phyloP scores from a whole-genome alignment of 2,329 filamentous ascomycete species.

The Diaporthe vaccinii region DNA sequence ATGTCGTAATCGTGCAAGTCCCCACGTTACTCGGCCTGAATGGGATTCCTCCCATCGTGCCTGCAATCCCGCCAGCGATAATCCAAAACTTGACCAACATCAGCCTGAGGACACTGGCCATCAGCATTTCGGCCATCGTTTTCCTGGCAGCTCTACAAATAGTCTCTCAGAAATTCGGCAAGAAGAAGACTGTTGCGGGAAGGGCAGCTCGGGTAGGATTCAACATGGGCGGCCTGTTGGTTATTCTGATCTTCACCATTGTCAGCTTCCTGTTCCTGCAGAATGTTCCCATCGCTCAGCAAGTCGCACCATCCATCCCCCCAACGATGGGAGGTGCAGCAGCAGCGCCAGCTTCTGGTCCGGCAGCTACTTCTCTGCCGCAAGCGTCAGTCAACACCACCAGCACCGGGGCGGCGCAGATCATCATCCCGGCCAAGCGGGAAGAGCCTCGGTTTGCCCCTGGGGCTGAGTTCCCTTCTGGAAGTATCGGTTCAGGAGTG shows the following conservation, averaged over 20 bases:
- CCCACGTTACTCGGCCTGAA: constrained; percentile 21
- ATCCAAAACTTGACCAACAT: neutral
- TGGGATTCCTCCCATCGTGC: constrained; percentile 10
- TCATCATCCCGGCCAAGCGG: constrained; percentile 26
- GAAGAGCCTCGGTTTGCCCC: neutral
- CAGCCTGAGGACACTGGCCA: constrained; percentile 13
- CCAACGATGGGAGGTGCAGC: neutral
- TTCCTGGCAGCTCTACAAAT: constrained; percentile 1
- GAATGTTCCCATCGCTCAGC: constrained; percentile 13
- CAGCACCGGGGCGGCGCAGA: neutral
- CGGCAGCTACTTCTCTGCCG: neutral
- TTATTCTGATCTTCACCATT: constrained; percentile 11
- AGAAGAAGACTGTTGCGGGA: constrained; percentile 3
- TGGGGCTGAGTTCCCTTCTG: neutral
- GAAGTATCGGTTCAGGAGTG: neutral
- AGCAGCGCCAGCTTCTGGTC: neutral
- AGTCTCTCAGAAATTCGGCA: constrained; percentile 6
- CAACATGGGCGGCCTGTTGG: neutral
- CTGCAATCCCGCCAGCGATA: neutral
- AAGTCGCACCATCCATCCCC: neutral
- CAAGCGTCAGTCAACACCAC: constrained; percentile 13
- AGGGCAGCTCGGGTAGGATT: neutral
- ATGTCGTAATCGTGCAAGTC: constrained; percentile 4
- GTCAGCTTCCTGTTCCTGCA: constrained; percentile 31
- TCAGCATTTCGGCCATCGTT: constrained; percentile 7